Evolutionary conservation across 495 filamentous ascomycete species (phyloP).

Genomic region (Parachaetomium inaequale): DNA sequence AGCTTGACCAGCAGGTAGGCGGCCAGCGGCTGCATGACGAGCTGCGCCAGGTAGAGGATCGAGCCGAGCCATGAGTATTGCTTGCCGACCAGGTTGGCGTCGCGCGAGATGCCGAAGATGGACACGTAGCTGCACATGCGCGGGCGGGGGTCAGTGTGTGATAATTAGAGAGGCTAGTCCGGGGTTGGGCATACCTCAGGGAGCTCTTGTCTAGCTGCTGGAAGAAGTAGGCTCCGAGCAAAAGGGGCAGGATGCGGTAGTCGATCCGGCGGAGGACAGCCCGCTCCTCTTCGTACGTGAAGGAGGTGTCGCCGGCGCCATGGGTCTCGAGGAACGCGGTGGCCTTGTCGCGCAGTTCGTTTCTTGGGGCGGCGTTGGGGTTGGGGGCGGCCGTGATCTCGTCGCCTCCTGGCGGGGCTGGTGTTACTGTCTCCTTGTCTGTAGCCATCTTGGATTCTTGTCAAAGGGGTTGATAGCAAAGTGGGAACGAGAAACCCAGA

Average conservation of each 20-base stretch:
- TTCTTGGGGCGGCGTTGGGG: not conserved
- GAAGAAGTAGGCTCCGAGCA: conserved; percentile 52
- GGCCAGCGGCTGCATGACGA: conserved; percentile 44
- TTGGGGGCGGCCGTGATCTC: conserved; percentile 27
- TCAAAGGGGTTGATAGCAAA: not conserved
- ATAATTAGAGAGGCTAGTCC: not conserved
- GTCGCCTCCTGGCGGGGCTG: conserved; percentile 2
- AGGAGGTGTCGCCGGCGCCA: conserved; percentile 29
- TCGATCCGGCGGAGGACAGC: conserved; percentile 45
- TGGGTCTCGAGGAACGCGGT: conserved; percentile 42
- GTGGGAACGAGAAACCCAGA: not conserved
- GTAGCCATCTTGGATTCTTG: not conserved
- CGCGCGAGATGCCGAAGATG: conserved; percentile 52
- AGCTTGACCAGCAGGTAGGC: conserved; percentile 50
- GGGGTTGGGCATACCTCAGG: conserved; percentile 31
- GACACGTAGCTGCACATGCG: conserved; percentile 46
- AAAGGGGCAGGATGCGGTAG: conserved; percentile 46
- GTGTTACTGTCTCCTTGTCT: not conserved
- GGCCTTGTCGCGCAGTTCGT: conserved; percentile 33
- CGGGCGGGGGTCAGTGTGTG: not conserved
- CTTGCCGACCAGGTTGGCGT: conserved; percentile 45
- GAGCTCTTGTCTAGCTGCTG: conserved; percentile 55
- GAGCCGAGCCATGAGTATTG: conserved; percentile 50
- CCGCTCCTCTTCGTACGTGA: conserved; percentile 40
- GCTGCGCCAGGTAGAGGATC: conserved; percentile 44